Evolutionary conservation across 345 rosid genomes (phyloP).

Genomic region (Eucalyptus viminalis): DNA sequence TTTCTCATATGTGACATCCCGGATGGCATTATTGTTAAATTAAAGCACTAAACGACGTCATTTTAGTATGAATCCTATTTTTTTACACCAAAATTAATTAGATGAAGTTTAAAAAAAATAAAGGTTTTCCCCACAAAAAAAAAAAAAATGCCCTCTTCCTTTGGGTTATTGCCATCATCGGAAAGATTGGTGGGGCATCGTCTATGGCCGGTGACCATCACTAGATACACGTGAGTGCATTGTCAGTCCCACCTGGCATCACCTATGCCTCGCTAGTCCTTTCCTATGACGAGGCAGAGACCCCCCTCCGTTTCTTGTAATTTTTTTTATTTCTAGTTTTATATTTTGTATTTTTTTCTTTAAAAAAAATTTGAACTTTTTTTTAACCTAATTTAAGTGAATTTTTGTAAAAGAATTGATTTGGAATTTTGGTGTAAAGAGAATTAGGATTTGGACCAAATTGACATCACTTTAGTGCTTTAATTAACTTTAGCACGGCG

Average conservation of each 20-base stretch:
- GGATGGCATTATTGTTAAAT: neutral
- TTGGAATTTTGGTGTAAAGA: too few species aligned
- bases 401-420: too few species aligned
- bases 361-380: neutral
- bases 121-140: neutral
- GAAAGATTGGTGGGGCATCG: neutral
- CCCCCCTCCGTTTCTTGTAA: neutral
- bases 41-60: fast-evolving
- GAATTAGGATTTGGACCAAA: neutral
- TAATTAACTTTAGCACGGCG: neutral
- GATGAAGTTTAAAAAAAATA: too few species aligned
- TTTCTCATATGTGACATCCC: neutral
- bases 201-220: neutral
- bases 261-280: neutral
- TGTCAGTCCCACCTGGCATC: neutral
- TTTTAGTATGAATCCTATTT: too few species aligned
- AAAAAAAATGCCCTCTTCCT: too few species aligned
- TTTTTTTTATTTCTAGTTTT: neutral
- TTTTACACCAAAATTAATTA: neutral
- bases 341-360: too few species aligned
- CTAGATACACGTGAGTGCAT: neutral
- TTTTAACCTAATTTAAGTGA: neutral
- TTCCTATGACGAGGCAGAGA: neutral
- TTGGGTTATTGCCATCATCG: neutral
- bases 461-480: neutral